Conservation (phyloP, 2,329 filamentous ascomycete species). For the Trichoderma atroviride region DNA sequence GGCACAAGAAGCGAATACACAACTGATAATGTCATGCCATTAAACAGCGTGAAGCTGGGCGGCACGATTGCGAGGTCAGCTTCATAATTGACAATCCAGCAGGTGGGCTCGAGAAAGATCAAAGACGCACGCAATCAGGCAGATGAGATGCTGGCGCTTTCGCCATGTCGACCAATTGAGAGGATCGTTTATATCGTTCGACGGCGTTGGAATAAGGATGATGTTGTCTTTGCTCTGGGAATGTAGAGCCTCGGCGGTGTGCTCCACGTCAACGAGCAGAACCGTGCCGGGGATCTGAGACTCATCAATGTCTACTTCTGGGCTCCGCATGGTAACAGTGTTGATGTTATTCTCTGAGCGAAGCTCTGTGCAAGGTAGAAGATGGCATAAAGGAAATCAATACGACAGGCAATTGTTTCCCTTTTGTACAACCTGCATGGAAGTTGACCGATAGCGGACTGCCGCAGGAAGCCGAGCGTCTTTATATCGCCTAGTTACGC, state of each 20-base stretch:
- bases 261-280: slow-evolving; percentile 45
- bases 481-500: not conserved
- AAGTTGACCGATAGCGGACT: not conserved
- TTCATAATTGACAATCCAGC: not conserved
- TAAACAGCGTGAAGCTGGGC: slow-evolving; percentile 43
- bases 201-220: slow-evolving; percentile 55
- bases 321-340: not conserved
- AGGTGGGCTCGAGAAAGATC: not conserved
- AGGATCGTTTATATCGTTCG: slow-evolving; percentile 55
- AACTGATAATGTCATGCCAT: slow-evolving; percentile 45
- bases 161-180: slow-evolving; percentile 50
- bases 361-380: not conserved
- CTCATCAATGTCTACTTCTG: slow-evolving; percentile 14
- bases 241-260: slow-evolving; percentile 39
- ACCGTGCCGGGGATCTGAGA: slow-evolving; percentile 44
- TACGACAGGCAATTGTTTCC: not conserved
- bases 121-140: slow-evolving; percentile 36
- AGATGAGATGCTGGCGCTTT: slow-evolving; percentile 35
- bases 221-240: slow-evolving; percentile 43
- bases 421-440: not conserved
- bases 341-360: not conserved
- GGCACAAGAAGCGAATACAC: slow-evolving; percentile 46
- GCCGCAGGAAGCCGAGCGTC: not conserved
- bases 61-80: not conserved
- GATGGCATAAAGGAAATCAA: not conserved